These are phyloP conservation scores for Penicillium coffeae DNA, from an alignment of 495 filamentous ascomycete species.

Conservation along the genomic window DNA sequence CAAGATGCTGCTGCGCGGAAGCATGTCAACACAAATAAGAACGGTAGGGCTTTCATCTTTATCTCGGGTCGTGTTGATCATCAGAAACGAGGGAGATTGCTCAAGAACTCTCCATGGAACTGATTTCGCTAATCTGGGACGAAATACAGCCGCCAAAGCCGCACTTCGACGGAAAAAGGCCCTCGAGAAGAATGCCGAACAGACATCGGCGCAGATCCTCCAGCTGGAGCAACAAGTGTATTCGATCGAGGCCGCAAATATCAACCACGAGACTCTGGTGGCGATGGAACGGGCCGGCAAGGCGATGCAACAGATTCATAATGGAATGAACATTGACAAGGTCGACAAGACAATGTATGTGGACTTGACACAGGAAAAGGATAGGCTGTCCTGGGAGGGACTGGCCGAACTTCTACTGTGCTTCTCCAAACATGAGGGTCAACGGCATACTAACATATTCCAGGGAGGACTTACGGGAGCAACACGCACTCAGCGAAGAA, in stretches of 20 bases:
- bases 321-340: slow-evolving; percentile 82
- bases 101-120: background rate
- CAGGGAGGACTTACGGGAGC: slow-evolving; percentile 90
- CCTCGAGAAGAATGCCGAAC: slow-evolving; percentile 84
- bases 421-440: background rate
- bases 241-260: slow-evolving; percentile 94
- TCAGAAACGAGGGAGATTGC: background rate
- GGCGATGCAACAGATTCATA: slow-evolving; percentile 91
- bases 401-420: background rate
- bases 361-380: background rate
- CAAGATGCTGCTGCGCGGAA: slow-evolving; percentile 91
- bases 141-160: slow-evolving; percentile 71
- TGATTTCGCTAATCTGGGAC: slow-evolving; percentile 3
- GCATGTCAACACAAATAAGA: slow-evolving; percentile 85
- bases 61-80: background rate
- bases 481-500: slow-evolving; percentile 88
- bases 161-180: slow-evolving; percentile 94
- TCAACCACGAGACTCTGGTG: slow-evolving; percentile 92
- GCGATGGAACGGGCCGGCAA: slow-evolving; percentile 87
- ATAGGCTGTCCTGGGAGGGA: background rate
- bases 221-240: slow-evolving; percentile 95
- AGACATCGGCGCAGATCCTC: slow-evolving; percentile 82
- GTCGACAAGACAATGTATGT: slow-evolving; percentile 94
- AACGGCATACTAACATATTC: slow-evolving; percentile 3
- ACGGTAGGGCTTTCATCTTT: slow-evolving; percentile 51